Base-by-base conservation (phyloP, 208 protist species). In the Wallacemonas sp. region DNA sequence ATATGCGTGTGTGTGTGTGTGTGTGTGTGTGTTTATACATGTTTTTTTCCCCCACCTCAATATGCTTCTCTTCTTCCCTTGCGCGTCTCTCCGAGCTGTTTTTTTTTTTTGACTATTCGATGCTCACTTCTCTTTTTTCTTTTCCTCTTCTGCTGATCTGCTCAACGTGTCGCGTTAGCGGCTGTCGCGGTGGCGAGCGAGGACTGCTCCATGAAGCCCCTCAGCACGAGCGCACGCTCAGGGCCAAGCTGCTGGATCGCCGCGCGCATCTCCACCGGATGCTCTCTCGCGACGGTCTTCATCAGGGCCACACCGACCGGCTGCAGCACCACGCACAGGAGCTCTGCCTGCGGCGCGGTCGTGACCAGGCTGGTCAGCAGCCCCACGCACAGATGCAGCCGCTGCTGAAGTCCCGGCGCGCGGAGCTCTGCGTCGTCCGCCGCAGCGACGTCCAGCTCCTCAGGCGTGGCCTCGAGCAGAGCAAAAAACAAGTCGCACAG, bases 121-220 rank as follows among this genome's bases (percentile, higher is more conserved):
- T 39, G 39, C 59, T 5, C 67, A 74, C n/a, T 39, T 57, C 10
- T 20, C n/a, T n/a, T 42, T 38, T 57, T 70, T 42, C 54, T 66
- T 36, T 39, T 66, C 1, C 39, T 57, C 44, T 20, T 67, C 48
- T 36, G 8, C 14, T 3, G 14, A 36, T 10, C 28, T 38, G 38
- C 46, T 16, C 28, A 63, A 29, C 18, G 10, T 20, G 22, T 38
- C n/a, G 36, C 31, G 12, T 22, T 5, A 33, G 36, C 45, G 29
- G 16, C 31, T 54, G 38, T 18, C 14, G 39, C 7, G 29, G 54
- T 1, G 11, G 57, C 25, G 57, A 48, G 39, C 5, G 57, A 20
- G 31, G 81, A 81, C 49, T 54, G 67, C 45, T 89, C 76, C 88
- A 94, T 91, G 57, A 94, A 85, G 41, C 48, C 33, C 28, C 88